Base-by-base conservation (phyloP, 495 filamentous ascomycete genomes). In the Copromyces sp. region DNA sequence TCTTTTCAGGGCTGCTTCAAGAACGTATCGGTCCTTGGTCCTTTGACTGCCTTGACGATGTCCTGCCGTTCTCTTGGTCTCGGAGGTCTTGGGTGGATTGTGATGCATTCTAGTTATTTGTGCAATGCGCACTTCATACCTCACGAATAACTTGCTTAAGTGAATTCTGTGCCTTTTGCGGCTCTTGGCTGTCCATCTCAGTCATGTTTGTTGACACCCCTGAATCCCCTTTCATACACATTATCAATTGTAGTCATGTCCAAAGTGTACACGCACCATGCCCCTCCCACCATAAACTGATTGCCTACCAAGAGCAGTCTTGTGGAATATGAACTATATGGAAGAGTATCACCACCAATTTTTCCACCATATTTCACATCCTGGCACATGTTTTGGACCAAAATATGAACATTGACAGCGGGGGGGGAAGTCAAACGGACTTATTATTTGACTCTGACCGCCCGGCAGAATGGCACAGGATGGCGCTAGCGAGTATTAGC, bases 381-480 rank as follows among this genome's bases (percentile, higher is more conserved):
- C 11, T 24, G 11, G 20, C 3, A 14, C 20, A 32, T 59, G 47
- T 29, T 14, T 29, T 29, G 24, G 20, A 29, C 20, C 47, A 29
- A 35, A 4, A 3, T 7, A 65, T 16, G 53, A 16, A 35, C 32
- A 65, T 65, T 35, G 12, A 65, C 53, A 65, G 53, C 29, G 53
- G 7, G 12, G 29, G 29, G 14, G 16, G 24, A 61, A 61, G 29
- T 65, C 53, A 65, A 65, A 35, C 3, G 6, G 53, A 35, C 47
- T 29, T 29, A 59, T 35, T 65, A 65, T 65, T 65, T 65, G 7
- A 4, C 2, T 65, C 70, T 70, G 35, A 44, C 71, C 73, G 74
- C 71, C 75, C 65, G 74, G 75, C 75, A 77, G 72, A 77, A 75
- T 39, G 37, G 53, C 47, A 45, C 37, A 39, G 70, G 70, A 16